phyloP scores from a whole-genome alignment of 805 yeast species.

The Kazachstania viticola region DNA sequence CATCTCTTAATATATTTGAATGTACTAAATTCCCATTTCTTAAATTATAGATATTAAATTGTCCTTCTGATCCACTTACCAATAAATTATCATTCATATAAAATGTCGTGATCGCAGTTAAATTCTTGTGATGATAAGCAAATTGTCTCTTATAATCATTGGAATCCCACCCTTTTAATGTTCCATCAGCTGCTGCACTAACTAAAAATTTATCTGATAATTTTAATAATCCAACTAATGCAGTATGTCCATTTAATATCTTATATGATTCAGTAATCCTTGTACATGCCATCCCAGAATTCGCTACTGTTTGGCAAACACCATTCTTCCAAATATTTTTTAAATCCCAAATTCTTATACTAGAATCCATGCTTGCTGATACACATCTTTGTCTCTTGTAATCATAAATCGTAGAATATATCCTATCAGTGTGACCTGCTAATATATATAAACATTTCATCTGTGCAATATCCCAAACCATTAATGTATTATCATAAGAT shows the following conservation, averaged over 20 bases:
- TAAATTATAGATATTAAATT: constrained; percentile 81
- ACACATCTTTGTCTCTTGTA: constrained; percentile 66
- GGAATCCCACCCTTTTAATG: constrained; percentile 89
- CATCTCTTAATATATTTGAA: constrained; percentile 57
- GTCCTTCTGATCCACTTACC: constrained; percentile 81
- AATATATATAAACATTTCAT: constrained; percentile 64
- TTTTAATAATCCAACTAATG: constrained; percentile 78
- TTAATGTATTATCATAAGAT: constrained; percentile 77
- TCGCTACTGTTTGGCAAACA: constrained; percentile 14
- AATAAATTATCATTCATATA: constrained; percentile 76
- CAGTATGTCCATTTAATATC: constrained; percentile 76
- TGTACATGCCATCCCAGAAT: constrained; percentile 16
- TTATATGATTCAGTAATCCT: constrained; percentile 31
- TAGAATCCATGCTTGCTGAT: constrained; percentile 84
- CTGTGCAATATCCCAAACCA: constrained; percentile 83
- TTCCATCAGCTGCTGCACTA: constrained; percentile 92
- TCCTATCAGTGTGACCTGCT: constrained; percentile 76
- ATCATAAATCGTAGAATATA: constrained; percentile 82
- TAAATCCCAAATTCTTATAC: constrained; percentile 84
- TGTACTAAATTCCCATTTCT: constrained; percentile 64
- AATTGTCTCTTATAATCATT: constrained; percentile 52
- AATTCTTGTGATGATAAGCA: constrained; percentile 63
- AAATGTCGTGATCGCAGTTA: constrained; percentile 86
- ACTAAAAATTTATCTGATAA: constrained; percentile 67
- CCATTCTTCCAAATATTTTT: constrained; percentile 52